Base-by-base conservation (phyloP, 2,329 filamentous ascomycete species). In the Cercospora nicotianae region DNA sequence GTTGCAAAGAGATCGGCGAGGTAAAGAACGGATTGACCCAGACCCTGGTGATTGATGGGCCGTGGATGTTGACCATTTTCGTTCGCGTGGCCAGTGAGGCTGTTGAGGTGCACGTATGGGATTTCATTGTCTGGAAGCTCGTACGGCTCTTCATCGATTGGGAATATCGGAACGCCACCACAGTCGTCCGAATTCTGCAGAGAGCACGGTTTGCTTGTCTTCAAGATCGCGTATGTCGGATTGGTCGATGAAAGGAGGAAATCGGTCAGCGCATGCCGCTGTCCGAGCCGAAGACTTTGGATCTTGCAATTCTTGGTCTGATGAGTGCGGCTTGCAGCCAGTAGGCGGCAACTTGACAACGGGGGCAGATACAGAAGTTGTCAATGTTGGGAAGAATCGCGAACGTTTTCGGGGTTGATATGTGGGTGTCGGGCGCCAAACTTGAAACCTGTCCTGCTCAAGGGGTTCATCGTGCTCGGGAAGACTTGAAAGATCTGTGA, bases 71-170 rank as follows among this genome's bases (percentile, higher is more conserved):
- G 65, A 26, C 67, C 70, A 12, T 28, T 59, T 28, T 73, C 72
- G 48, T 75, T 75, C 5, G 71, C 66, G 51, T 67, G 57, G 16
- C 73, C 75, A 45, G 68, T 71, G 39, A 77, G 68, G 57, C 72
- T 75, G 65, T 77, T 77, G 51, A 67, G 67, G 42, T 77, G 75
- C 2, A 75, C 72, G 59, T 75, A 74, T 3, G 74, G 74, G 4
- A 73, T 28, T 58, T 70, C 72, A 10, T 57, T 69, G 30, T 65
- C 65, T 12, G 74, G 72, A 16, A 74, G 70, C 67, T 77, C 73
- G 28, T n/a, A 20, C 12, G 48, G 33, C 10, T 57, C 39, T 16
- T 60, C 30, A 20, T 30, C 6, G 3, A 20, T 16, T n/a, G 55
- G 18, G 23, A 26, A 3, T 42, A 65, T 59, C 2, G 68, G 55